Evolutionary conservation across 1,284 basidiomycete genomes (phyloP).

Genomic region (Apiotrichum porosum): DNA sequence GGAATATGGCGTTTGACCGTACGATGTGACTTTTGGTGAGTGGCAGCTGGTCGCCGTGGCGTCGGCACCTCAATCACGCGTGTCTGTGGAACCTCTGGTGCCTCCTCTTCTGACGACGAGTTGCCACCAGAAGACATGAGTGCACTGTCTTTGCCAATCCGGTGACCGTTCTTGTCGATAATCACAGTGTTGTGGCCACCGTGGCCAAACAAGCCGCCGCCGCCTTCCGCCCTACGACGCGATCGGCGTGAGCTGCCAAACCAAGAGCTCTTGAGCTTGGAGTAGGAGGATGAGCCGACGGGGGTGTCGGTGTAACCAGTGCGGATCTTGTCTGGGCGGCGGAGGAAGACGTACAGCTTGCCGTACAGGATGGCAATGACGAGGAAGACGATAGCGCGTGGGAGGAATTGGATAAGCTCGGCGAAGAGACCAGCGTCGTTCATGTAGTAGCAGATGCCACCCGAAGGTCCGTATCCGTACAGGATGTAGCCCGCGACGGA

Average conservation of each 20-base stretch:
- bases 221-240: neutral
- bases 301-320: conserved; percentile 27
- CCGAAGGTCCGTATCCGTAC: conserved; percentile 34
- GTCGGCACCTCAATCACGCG: too few relatives aligned
- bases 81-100: neutral
- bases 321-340: conserved; percentile 48
- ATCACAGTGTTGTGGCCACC: conserved; percentile 2
- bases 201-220: neutral
- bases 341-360: conserved; percentile 48
- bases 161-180: conserved; percentile 1
- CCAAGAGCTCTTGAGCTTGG: conserved; percentile 4
- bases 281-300: conserved; percentile 7
- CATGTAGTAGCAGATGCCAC: conserved; percentile 45
- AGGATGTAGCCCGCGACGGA: conserved; percentile 34
- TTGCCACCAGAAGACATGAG: neutral
- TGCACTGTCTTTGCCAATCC: neutral
- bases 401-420: conserved; percentile 48
- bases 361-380: conserved; percentile 45
- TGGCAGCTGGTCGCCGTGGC: too few relatives aligned
- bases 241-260: conserved; percentile 5
- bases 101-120: neutral
- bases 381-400: conserved; percentile 42
- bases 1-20: neutral
- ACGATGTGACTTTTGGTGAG: neutral
- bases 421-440: conserved; percentile 39